A percentile compares a stretch with the other conserved stretches of the same genome.
Conservation (phyloP, 2,329 filamentous ascomycete species). For the Clonostachys byssicola region DNA sequence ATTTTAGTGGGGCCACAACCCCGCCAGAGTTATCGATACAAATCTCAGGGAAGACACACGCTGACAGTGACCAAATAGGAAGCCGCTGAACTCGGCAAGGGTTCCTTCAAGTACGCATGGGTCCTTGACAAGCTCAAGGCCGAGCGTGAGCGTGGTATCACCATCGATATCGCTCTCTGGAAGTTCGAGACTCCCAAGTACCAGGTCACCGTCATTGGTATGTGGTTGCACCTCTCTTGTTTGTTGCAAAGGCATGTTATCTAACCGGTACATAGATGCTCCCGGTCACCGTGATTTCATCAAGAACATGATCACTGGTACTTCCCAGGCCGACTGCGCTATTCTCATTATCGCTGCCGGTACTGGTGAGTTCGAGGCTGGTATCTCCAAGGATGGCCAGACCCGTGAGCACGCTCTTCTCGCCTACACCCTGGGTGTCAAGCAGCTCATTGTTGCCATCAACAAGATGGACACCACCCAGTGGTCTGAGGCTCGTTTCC, state of each 20-base stretch:
- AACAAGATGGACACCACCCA: slow-evolving; percentile 99
- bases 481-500: slow-evolving; percentile 94
- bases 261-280: slow-evolving; percentile 60
- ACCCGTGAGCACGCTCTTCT: slow-evolving; percentile 99
- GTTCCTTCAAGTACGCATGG: slow-evolving; percentile 99
- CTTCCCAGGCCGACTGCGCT: slow-evolving; percentile 99
- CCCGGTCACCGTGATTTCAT: slow-evolving; percentile 99
- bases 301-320: slow-evolving; percentile 99
- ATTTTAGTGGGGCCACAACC: slow-evolving; percentile 9
- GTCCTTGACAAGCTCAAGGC: slow-evolving; percentile 99
- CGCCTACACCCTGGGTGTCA: slow-evolving; percentile 99
- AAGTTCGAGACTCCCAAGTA: slow-evolving; percentile 99
- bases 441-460: slow-evolving; percentile 99
- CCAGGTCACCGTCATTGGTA: slow-evolving; percentile 96
- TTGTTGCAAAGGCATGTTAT: slow-evolving; percentile 1
- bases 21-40: slow-evolving; percentile 3
- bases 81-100: slow-evolving; percentile 98
- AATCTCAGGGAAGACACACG: neutral
- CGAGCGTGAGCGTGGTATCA: slow-evolving; percentile 99
- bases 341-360: slow-evolving; percentile 99
- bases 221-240: slow-evolving; percentile 20
- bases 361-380: slow-evolving; percentile 99
- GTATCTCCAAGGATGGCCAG: slow-evolving; percentile 99
- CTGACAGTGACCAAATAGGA: slow-evolving; percentile 52
- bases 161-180: slow-evolving; percentile 98